A percentile compares a stretch with the other conserved stretches of the same genome.
Evolutionary conservation across 352 stramenopile species (phyloP).

Genomic region (Phytophthora ohioensis): DNA sequence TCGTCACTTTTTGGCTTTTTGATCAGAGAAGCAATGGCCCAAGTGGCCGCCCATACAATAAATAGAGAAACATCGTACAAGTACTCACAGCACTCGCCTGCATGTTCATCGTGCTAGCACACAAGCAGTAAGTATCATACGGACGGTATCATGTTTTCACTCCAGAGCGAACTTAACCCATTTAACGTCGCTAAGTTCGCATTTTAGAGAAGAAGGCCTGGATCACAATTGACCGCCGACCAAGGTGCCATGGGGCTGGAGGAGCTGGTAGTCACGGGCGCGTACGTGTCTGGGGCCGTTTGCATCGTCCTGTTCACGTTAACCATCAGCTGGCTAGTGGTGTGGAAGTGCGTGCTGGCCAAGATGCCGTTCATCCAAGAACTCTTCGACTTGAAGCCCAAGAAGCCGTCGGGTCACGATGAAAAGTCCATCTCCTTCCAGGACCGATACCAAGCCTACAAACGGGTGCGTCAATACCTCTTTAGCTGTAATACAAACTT

Average conservation of each 20-base stretch:
- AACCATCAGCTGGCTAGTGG: constrained; percentile 77
- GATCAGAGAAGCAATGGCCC: constrained; percentile 1
- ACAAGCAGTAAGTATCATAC: too few species aligned
- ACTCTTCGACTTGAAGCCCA: constrained; percentile 85
- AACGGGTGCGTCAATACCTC: constrained; percentile 47
- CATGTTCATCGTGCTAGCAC: neutral
- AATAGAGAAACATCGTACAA: constrained; percentile 38
- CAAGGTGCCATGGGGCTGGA: constrained; percentile 39
- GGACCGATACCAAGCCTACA: constrained; percentile 72
- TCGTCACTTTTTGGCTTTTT: constrained; percentile 34
- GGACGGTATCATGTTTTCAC: neutral
- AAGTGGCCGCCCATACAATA: constrained; percentile 28
- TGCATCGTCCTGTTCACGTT: constrained; percentile 88
- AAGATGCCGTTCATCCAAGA: constrained; percentile 88
- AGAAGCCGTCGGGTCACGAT: constrained; percentile 45
- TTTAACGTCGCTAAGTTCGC: constrained; percentile 35
- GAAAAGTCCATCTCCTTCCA: constrained; percentile 78
- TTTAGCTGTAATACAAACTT: neutral
- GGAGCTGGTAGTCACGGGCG: constrained; percentile 66
- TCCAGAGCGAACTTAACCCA: constrained; percentile 19
- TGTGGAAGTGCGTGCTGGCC: constrained; percentile 86
- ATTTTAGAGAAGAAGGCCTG: constrained; percentile 22
- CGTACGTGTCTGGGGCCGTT: constrained; percentile 78
- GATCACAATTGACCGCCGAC: neutral
- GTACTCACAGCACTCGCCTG: constrained; percentile 5